Conservation (phyloP, 1,284 basidiomycete species). For the Rhodotorula sp. region DNA sequence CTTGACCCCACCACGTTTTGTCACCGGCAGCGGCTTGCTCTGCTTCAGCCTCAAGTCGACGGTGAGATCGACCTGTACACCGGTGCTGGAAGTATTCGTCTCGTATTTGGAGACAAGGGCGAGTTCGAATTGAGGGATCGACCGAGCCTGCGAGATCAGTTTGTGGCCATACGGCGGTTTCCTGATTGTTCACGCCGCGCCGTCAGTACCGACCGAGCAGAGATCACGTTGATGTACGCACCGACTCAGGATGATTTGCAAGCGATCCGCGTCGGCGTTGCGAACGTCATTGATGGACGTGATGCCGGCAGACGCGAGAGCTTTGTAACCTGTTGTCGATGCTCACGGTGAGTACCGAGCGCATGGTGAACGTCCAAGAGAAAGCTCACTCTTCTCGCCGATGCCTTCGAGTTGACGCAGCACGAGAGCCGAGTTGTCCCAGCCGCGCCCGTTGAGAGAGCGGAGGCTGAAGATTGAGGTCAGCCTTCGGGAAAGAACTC, state of each 20-base stretch:
- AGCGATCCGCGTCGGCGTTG: slow-evolving; percentile 12
- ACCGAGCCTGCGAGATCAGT: slow-evolving; percentile 26
- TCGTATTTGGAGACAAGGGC: slow-evolving; percentile 10
- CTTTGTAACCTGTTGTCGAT: slow-evolving; percentile 12
- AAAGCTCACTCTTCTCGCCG: slow-evolving; percentile 43
- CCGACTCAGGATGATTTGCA: slow-evolving; percentile 35
- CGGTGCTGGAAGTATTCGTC: slow-evolving; percentile 9
- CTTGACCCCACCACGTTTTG: slow-evolving; percentile 24
- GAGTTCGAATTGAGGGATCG: slow-evolving; percentile 38
- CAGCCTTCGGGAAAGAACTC: not conserved
- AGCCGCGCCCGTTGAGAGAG: slow-evolving; percentile 47
- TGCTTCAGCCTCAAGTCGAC: slow-evolving; percentile 29
- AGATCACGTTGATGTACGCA: not conserved
- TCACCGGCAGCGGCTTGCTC: slow-evolving; percentile 23
- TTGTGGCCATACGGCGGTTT: slow-evolving; percentile 37
- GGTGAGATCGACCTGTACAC: slow-evolving; percentile 29
- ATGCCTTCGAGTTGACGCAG: slow-evolving; percentile 49
- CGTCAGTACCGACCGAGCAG: too few species aligned
- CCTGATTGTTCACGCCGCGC: slow-evolving; percentile 1
- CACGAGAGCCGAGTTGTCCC: slow-evolving; percentile 47
- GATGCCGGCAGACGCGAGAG: slow-evolving; percentile 26
- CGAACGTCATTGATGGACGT: slow-evolving; percentile 31
- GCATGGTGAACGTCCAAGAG: not conserved
- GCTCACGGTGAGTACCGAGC: not conserved
- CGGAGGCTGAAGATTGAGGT: slow-evolving; percentile 36